A percentile compares a stretch with the other conserved stretches of the same genome.
phyloP scores from a whole-genome alignment of 208 protist genomes.

The Crithidia sp. region DNA sequence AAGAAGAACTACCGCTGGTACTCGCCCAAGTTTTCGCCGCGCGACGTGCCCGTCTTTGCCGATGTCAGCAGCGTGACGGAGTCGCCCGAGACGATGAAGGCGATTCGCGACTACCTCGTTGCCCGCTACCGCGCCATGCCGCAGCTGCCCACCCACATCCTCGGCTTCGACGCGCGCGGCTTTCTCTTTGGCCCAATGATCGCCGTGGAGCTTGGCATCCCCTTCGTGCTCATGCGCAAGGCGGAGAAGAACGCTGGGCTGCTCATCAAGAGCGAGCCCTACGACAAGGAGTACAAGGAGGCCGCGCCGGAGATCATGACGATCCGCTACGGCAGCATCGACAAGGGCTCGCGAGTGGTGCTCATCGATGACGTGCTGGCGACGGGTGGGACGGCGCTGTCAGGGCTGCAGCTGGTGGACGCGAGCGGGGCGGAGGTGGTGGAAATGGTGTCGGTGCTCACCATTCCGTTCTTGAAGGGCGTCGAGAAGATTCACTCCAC shows the following conservation, averaged over 20 bases:
- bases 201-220: constrained; percentile 84
- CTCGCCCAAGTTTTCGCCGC: constrained; percentile 86
- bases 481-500: constrained; percentile 75
- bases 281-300: constrained; percentile 92
- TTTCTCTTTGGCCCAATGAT: constrained; percentile 92
- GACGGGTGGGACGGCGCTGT: constrained; percentile 89
- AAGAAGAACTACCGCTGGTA: constrained; percentile 87
- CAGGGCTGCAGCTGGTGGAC: constrained; percentile 89
- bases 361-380: constrained; percentile 94
- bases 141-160: constrained; percentile 74
- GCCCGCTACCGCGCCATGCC: constrained; percentile 71
- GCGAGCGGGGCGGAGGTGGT: constrained; percentile 71
- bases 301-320: constrained; percentile 82
- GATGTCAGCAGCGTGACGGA: constrained; percentile 90
- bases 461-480: constrained; percentile 68
- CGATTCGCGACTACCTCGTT: constrained; percentile 85
- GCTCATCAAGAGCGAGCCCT: constrained; percentile 87
- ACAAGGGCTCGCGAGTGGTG: constrained; percentile 75
- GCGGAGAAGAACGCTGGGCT: constrained; percentile 85
- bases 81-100: constrained; percentile 72
- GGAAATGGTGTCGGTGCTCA: constrained; percentile 71
- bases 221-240: constrained; percentile 93
- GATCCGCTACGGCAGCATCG: constrained; percentile 80
- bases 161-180: constrained; percentile 91
- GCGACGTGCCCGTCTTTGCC: constrained; percentile 87